phyloP scores from a whole-genome alignment of 768 basidiomycete species.

The Serendipita sp. region DNA sequence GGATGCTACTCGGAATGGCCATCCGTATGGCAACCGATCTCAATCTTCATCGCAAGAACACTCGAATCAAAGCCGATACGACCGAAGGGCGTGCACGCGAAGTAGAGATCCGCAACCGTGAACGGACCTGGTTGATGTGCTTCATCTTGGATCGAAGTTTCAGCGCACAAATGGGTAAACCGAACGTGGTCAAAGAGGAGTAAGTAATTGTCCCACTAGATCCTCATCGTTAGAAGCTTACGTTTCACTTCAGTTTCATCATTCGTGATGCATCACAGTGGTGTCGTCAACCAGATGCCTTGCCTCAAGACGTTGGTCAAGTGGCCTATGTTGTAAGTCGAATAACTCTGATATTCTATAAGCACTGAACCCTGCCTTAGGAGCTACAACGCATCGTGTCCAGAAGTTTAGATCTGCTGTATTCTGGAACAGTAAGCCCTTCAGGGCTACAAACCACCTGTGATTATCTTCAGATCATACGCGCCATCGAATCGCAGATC shows the following conservation, averaged over 20 bases:
- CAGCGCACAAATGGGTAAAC: constrained; percentile 95
- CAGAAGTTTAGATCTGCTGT: constrained; percentile 76
- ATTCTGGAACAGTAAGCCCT: constrained; percentile 59
- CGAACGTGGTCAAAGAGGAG: constrained; percentile 86
- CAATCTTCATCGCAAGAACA: constrained; percentile 82
- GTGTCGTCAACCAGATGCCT: constrained; percentile 48
- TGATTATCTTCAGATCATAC: constrained; percentile 73
- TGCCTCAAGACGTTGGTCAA: constrained; percentile 47
- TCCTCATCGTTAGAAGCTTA: not conserved
- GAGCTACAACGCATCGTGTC: constrained; percentile 82
- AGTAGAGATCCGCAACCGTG: constrained; percentile 79
- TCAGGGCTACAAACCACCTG: constrained; percentile 72
- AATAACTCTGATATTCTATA: not conserved
- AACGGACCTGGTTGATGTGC: constrained; percentile 84
- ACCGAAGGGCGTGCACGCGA: constrained; percentile 69
- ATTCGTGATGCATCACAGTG: constrained; percentile 69
- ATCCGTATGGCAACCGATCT: constrained; percentile 89
- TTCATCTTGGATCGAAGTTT: constrained; percentile 76
- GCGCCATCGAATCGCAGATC: constrained; percentile 69
- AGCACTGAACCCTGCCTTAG: constrained; percentile 20
- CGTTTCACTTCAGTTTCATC: constrained; percentile 42
- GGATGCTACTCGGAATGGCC: constrained; percentile 75
- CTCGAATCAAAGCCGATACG: constrained; percentile 39
- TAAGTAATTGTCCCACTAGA: constrained; percentile 24
- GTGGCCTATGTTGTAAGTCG: constrained; percentile 57